Base-by-base conservation (phyloP, 805 yeast species). In the Schwanniomyces pseudopolymorphus region DNA sequence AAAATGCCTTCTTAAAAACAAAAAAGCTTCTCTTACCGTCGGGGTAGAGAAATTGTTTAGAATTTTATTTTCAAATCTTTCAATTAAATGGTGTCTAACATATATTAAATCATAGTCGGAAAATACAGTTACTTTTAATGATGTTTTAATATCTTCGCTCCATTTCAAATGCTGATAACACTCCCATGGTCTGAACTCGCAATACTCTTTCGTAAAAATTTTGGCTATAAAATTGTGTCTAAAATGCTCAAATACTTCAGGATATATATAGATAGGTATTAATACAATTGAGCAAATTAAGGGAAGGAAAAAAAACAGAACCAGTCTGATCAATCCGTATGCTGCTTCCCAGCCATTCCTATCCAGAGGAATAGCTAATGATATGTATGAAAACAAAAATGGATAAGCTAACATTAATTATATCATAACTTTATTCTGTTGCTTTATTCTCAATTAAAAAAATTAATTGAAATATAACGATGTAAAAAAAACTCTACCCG, bases 401-500 rank as follows among this genome's bases (percentile, higher is more conserved):
- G 35, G 13, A 7, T 14, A 31, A 14, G 20, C 35, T 16, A 31
- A 7, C 35, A 31, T 31, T 7, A 10, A 7, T 26, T 26, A 26
- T 26, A 9, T n/a, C n/a, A n/a, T n/a, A n/a, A n/a, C n/a, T n/a
- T n/a, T n/a, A n/a, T n/a, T n/a, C n/a, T n/a, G n/a, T n/a, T n/a
- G n/a, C n/a, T n/a, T n/a, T n/a, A n/a, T n/a, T n/a, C n/a, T n/a
- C n/a, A n/a, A n/a, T n/a, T n/a, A n/a, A n/a, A n/a, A n/a, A n/a
- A n/a, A n/a, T n/a, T n/a, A n/a, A n/a, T n/a, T n/a, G 10, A 26
- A 26, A 10, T 10, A 26, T 6, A 6, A 26, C 13, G 7, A 22
- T 7, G 10, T 3, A 9, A 26, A 9, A 10, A 9, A 44, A 64
- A 59, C 69, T 64, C 67, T 61, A 61, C 67, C 69, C 68, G 69